Base-by-base conservation (phyloP, 2,329 filamentous ascomycete genomes). In the Penicillium hesseltinei region DNA sequence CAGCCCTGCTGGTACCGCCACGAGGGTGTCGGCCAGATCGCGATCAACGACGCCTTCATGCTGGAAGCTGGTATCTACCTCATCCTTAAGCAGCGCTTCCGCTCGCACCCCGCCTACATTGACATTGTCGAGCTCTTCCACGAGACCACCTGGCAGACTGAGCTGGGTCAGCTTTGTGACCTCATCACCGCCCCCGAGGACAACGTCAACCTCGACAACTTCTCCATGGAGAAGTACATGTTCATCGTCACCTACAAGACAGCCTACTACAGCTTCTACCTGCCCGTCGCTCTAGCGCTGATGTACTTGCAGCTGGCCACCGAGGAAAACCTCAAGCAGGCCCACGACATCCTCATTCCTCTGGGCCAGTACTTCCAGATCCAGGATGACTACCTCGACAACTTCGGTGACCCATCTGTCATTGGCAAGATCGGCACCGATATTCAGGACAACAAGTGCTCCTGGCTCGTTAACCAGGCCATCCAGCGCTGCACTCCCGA, bases 241-340 rank as follows among this genome's bases (percentile, higher is more conserved):
- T 99, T 97, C 83, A 99, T 99, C 72, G 94, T 99, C 80, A 90
- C 96, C 78, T 97, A 96, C 87, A 99, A 99, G 87, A 99, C 94
- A 25, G 92, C 94, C 51, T 99, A 95, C 82, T 99, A 99, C 83
- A 95, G 90, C 72, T 99, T 99, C 84, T 97, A 97, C 81, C 88
- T 99, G 15, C 94, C 94, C 58, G 92, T 99, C 55, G 93, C 92
- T 10, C 85, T 99, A 44, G 91, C 94, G 5, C 83, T 99, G 68
- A 82, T 93, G 81, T 89, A 92, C 78, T 85, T 92, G 66, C 88
- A 91, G 71, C 82, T 92, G 59, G 94, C 93, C 23, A 94, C 91
- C 9, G 85, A 88, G 29, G 85, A 89, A 78, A 97, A 97, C 81
- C 86, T 99, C 60, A 88, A 93, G 79, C 88, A 90, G 71, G 89